These are phyloP conservation scores for Saccharomycopsis sp. DNA, from an alignment of 805 yeast genomes.

Conservation along the genomic window DNA sequence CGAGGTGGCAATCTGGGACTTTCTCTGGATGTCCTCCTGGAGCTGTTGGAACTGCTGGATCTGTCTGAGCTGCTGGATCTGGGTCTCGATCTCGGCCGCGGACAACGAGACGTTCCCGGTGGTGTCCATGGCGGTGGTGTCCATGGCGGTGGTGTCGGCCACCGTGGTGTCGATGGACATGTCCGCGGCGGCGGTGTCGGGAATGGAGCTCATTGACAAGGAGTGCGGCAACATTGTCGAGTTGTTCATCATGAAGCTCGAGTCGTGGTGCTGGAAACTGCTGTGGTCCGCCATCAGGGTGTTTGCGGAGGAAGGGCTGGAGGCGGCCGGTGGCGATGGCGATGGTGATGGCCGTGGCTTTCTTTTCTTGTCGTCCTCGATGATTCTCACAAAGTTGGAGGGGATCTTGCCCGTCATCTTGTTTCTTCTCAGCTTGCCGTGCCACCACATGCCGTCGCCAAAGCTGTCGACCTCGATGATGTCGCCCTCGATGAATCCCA, in stretches of 20 bases:
- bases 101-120: not conserved
- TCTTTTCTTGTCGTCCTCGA: constrained; percentile 28
- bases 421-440: constrained; percentile 71
- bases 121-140: not conserved
- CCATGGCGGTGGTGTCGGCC: not conserved
- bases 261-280: not conserved
- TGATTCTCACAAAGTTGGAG: constrained; percentile 64
- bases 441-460: constrained; percentile 91
- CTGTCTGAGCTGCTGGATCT: constrained; percentile 17
- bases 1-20: constrained; percentile 14
- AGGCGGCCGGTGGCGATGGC: not conserved
- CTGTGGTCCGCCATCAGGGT: not conserved
- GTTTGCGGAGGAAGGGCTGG: constrained; percentile 1
- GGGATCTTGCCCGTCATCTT: constrained; percentile 83
- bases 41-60: constrained; percentile 18
- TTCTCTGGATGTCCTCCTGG: constrained; percentile 10
- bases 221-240: constrained; percentile 3
- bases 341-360: not conserved
- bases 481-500: constrained; percentile 93
- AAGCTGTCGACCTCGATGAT: constrained; percentile 70
- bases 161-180: not conserved
- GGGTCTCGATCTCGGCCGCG: constrained; percentile 15
- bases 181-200: constrained; percentile 1
- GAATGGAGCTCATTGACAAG: not conserved
- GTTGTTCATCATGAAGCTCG: not conserved